These are phyloP conservation scores for Arctium minus DNA, from an alignment of 129 eudicot genomes.

Conservation along the genomic window DNA sequence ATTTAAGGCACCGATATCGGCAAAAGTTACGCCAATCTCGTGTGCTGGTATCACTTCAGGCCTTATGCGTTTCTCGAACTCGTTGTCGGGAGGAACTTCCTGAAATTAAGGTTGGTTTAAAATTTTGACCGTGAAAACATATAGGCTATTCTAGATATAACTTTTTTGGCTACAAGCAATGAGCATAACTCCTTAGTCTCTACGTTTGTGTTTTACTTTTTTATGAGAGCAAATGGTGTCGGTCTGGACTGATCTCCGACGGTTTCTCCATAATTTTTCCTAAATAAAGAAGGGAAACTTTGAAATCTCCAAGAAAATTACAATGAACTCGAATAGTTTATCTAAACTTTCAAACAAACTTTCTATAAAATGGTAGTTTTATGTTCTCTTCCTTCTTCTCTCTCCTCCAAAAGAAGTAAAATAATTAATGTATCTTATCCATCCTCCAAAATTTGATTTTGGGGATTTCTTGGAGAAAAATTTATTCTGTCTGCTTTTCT, in stretches of 20 bases:
- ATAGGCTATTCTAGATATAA: background rate
- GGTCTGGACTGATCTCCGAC: background rate
- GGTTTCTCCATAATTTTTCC: too few species aligned
- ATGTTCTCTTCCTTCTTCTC: background rate
- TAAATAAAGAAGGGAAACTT: too few species aligned
- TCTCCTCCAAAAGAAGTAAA: background rate
- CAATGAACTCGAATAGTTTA: too few species aligned
- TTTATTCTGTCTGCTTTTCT: too few species aligned
- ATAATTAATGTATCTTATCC: background rate
- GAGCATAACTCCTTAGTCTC: background rate
- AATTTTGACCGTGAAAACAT: background rate
- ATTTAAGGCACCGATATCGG: slow-evolving; percentile 84
- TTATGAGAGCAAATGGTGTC: background rate
- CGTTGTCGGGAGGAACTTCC: slow-evolving; percentile 92
- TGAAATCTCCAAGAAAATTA: too few species aligned
- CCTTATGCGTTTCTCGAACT: slow-evolving; percentile 87
- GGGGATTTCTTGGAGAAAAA: background rate
- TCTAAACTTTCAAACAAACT: background rate
- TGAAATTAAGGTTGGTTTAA: slow-evolving; percentile 17
- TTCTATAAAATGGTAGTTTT: too few species aligned
- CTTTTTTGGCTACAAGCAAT: background rate
- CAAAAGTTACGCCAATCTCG: slow-evolving; percentile 78
- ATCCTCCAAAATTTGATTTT: background rate
- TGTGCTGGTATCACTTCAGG: slow-evolving; percentile 88
- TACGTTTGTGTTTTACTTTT: background rate